Conservation (phyloP, 1,139 yeast species). For the Nadsonia commutata region DNA sequence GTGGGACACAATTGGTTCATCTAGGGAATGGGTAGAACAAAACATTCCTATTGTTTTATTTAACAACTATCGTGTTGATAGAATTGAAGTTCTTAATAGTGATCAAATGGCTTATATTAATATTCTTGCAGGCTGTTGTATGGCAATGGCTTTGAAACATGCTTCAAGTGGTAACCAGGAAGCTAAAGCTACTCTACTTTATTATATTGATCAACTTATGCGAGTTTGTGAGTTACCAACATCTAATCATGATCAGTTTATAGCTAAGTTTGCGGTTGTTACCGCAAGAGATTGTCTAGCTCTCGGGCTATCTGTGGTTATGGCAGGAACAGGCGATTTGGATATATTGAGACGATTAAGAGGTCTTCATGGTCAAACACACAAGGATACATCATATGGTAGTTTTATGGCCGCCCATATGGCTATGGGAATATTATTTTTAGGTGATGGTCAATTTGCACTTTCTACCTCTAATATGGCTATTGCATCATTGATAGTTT, state of each 20-base stretch:
- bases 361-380: conserved; percentile 45
- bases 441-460: conserved; percentile 90
- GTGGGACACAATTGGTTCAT: conserved; percentile 53
- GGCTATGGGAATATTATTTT: conserved; percentile 74
- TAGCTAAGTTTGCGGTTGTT: conserved; percentile 42
- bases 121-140: conserved; percentile 58
- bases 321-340: conserved; percentile 89
- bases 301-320: conserved; percentile 52
- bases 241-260: conserved; percentile 41
- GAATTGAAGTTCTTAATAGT: conserved; percentile 31
- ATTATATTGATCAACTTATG: conserved; percentile 47
- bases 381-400: conserved; percentile 42
- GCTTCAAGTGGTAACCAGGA: conserved; percentile 52
- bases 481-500: conserved; percentile 56
- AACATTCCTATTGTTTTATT: conserved; percentile 22
- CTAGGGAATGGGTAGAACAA: conserved; percentile 44
- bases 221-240: conserved; percentile 34
- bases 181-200: conserved; percentile 47
- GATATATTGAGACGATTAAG: conserved; percentile 62
- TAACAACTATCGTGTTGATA: conserved; percentile 13
- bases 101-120: conserved; percentile 53
- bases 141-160: conserved; percentile 60
- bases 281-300: conserved; percentile 47
- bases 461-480: conserved; percentile 50
- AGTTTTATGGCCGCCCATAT: conserved; percentile 66